phyloP scores from a whole-genome alignment of 257 asterid genomes.

The Orobanche coerulescens region DNA sequence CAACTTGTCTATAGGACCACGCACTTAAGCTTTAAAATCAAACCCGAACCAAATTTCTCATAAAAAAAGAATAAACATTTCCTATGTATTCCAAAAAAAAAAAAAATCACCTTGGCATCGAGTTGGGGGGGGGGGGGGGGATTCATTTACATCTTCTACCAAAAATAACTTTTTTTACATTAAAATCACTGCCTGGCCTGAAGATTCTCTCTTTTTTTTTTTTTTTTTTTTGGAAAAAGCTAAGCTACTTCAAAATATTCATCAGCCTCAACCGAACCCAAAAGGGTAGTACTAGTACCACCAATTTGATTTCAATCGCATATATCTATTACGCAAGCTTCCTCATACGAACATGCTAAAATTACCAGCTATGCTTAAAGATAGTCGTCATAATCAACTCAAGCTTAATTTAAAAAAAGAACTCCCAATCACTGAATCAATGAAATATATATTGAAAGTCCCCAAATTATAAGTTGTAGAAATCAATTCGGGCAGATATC shows the following conservation, averaged over 20 bases:
- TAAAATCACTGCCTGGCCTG: too few relatives aligned
- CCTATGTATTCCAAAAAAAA: background rate
- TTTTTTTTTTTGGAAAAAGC: too few relatives aligned
- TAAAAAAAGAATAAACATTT: conserved; percentile 3
- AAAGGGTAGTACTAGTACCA: background rate
- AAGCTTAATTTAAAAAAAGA: background rate
- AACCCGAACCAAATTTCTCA: background rate
- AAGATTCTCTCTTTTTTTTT: too few relatives aligned
- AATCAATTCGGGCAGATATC: background rate
- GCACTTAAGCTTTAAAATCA: background rate
- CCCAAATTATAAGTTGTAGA: too few relatives aligned
- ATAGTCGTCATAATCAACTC: background rate
- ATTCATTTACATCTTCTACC: too few relatives aligned
- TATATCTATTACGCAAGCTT: background rate
- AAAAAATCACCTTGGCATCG: background rate
- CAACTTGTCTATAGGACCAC: background rate
- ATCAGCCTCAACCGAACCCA: background rate
- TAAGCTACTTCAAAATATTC: too few relatives aligned
- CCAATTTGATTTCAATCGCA: background rate
- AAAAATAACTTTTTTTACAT: too few relatives aligned
- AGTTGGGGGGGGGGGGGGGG: too few relatives aligned
- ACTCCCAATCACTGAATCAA: background rate
- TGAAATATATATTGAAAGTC: background rate
- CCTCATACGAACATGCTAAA: conserved; percentile 9
- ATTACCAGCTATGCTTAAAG: background rate